These are phyloP conservation scores for Pseudogymnoascus destructans DNA, from an alignment of 2,329 filamentous ascomycete genomes.

Conservation along the genomic window DNA sequence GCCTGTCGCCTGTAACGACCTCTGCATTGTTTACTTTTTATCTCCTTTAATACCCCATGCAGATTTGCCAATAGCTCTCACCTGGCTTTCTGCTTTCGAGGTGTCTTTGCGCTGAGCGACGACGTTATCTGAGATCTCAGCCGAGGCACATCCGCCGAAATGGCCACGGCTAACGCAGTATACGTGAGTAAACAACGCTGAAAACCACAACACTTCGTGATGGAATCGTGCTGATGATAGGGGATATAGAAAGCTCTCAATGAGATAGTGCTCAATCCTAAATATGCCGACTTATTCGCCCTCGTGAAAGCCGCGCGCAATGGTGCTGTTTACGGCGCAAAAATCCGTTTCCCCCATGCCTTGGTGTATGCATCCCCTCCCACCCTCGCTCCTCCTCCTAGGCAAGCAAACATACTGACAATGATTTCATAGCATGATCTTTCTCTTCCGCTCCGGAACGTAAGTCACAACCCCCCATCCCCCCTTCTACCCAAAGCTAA, in stretches of 20 bases:
- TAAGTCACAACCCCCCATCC: constrained; percentile 34
- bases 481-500: neutral
- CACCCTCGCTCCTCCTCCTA: constrained; percentile 4
- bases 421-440: constrained; percentile 59
- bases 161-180: constrained; percentile 1
- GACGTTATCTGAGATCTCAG: constrained; percentile 6
- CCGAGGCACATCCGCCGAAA: constrained; percentile 7
- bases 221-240: constrained; percentile 9
- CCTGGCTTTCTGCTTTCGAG: neutral
- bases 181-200: constrained; percentile 7
- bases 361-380: constrained; percentile 48
- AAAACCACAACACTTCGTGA: neutral
- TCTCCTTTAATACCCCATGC: constrained; percentile 1
- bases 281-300: constrained; percentile 71
- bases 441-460: constrained; percentile 87
- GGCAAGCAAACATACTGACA: constrained; percentile 4
- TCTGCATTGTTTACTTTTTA: neutral
- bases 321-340: constrained; percentile 90
- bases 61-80: neutral
- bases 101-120: neutral
- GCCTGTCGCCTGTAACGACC: neutral
- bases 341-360: constrained; percentile 96
- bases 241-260: constrained; percentile 40
- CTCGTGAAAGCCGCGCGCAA: constrained; percentile 90
- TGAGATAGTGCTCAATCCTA: constrained; percentile 65